A percentile compares a stretch with the other conserved stretches of the same genome.
These are phyloP conservation scores for Terana coerulea DNA, from an alignment of 768 basidiomycete genomes.

Conservation along the genomic window DNA sequence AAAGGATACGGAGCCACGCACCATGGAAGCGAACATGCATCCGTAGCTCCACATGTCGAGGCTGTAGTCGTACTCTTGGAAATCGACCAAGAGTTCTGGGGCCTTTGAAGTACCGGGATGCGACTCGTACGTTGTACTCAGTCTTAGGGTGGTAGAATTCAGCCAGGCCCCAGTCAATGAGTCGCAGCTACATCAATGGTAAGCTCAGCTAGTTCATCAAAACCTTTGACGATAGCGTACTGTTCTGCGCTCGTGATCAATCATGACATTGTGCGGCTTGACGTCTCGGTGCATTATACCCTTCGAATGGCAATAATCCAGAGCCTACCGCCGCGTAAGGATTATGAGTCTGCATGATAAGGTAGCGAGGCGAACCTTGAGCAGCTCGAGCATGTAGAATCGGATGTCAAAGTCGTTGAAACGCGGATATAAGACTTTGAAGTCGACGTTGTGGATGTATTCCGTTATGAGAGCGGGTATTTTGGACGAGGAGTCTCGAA, in stretches of 20 bases:
- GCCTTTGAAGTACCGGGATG: slow-evolving; percentile 97
- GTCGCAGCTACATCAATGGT: slow-evolving; percentile 56
- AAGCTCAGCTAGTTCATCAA: background rate
- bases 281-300: slow-evolving; percentile 99
- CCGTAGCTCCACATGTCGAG: slow-evolving; percentile 99
- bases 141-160: slow-evolving; percentile 98
- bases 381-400: slow-evolving; percentile 93
- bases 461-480: slow-evolving; percentile 96
- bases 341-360: background rate
- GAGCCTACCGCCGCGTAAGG: slow-evolving; percentile 58
- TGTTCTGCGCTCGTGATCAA: slow-evolving; percentile 95
- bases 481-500: slow-evolving; percentile 93
- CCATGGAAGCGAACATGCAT: slow-evolving; percentile 99
- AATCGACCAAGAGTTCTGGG: slow-evolving; percentile 95
- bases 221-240: too few relatives aligned
- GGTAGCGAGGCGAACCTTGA: slow-evolving; percentile 60
- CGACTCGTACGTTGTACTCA: slow-evolving; percentile 97
- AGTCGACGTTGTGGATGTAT: slow-evolving; percentile 98
- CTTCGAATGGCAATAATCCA: slow-evolving; percentile 97
- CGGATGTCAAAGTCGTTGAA: slow-evolving; percentile 95
- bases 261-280: slow-evolving; percentile 99
- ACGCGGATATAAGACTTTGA: slow-evolving; percentile 93
- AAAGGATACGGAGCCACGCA: slow-evolving; percentile 32
- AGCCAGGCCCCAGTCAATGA: slow-evolving; percentile 98
- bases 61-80: slow-evolving; percentile 98